A percentile compares a stretch with the other conserved stretches of the same genome.
Conservation (phyloP, 2,329 filamentous ascomycete species). For the Aspergillus versicolor region DNA sequence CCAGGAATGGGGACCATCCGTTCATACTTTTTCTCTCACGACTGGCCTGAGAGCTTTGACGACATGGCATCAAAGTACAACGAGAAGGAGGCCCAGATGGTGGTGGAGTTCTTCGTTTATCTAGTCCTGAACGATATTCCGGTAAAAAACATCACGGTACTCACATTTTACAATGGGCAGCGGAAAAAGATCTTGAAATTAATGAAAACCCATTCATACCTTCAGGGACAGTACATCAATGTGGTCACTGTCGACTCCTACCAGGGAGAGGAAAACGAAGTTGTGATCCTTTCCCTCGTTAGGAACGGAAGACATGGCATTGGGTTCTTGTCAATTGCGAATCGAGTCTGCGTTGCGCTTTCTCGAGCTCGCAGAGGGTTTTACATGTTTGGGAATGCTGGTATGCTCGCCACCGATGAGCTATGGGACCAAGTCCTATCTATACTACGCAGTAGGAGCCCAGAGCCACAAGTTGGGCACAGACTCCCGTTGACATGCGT, state of each 20-base stretch:
- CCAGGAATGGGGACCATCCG: constrained; percentile 63
- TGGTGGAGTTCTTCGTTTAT: constrained; percentile 70
- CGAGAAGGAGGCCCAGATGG: constrained; percentile 70
- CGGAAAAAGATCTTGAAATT: constrained; percentile 60
- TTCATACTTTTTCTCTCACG: constrained; percentile 64
- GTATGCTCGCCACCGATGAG: constrained; percentile 49
- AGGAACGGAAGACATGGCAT: constrained; percentile 64
- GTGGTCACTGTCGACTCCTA: constrained; percentile 85
- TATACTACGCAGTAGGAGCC: constrained; percentile 36
- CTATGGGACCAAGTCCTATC: constrained; percentile 54
- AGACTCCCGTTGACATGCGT: constrained; percentile 63
- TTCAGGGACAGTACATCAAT: constrained; percentile 51
- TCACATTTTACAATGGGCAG: constrained; percentile 89
- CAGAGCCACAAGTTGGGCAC: constrained; percentile 41
- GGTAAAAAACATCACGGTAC: constrained; percentile 66
- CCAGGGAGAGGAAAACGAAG: constrained; percentile 86
- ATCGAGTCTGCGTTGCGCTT: constrained; percentile 62
- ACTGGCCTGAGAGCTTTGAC: constrained; percentile 64
- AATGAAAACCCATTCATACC: constrained; percentile 43
- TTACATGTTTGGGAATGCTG: constrained; percentile 78
- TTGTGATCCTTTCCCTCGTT: constrained; percentile 78
- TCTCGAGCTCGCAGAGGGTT: constrained; percentile 75
- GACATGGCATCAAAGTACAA: constrained; percentile 68
- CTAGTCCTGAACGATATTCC: constrained; percentile 66
- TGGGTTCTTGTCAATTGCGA: constrained; percentile 71